Evolutionary conservation across 2,329 filamentous ascomycete species (phyloP), one percentile per base, ranked within the genome.

Genomic region (Fusarium paranaense): DNA sequence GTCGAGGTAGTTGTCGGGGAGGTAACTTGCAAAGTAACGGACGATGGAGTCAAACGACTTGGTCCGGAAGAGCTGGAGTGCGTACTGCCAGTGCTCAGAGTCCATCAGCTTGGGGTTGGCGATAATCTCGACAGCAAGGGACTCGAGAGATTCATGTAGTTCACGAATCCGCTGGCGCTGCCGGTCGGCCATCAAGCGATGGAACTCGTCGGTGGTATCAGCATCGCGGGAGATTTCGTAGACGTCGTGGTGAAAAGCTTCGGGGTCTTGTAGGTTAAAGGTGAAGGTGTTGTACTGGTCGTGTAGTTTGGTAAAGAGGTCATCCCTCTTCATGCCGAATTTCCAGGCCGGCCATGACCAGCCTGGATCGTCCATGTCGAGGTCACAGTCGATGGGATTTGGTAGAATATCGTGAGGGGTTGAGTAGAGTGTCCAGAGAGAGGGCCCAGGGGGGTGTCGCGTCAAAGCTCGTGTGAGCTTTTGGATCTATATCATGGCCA

Each of bases 191-290:
- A 91, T 84, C 66, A 89, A 80, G 54, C 81, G 83, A 75, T 90
- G 87, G 76, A 91, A 90, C 75, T 90, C 87, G 56, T 86, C 86
- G 64, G 82, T 70, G n/a, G 86, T 85, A 64, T 82, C 81, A 63
- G 89, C 89, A 62, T 84, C 81, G 78, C 82, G 84, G 38, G 89
- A 89, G 59, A 90, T 85, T 81, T 91, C 89, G 82, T 82, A 89
- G 72, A 91, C 89, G 78, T 91, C 89, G 80, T 90, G 87, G 78
- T 90, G 88, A 70, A 91, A 91, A 62, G 89, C 89, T 71, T 90
- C 87, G 73, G 88, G 87, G 80, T 91, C 89, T 77, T 90, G 89
- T 33, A 91, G 86, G 54, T 86, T 83, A 61, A 87, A 87, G 60
- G 86, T 82, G 63, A 90, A 82, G 57, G 89, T 90, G 81, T 91